Evolutionary conservation across 352 stramenopile species (phyloP), one percentile per base, ranked within the genome.

Genomic region (Aphanomyces cochlioides): DNA sequence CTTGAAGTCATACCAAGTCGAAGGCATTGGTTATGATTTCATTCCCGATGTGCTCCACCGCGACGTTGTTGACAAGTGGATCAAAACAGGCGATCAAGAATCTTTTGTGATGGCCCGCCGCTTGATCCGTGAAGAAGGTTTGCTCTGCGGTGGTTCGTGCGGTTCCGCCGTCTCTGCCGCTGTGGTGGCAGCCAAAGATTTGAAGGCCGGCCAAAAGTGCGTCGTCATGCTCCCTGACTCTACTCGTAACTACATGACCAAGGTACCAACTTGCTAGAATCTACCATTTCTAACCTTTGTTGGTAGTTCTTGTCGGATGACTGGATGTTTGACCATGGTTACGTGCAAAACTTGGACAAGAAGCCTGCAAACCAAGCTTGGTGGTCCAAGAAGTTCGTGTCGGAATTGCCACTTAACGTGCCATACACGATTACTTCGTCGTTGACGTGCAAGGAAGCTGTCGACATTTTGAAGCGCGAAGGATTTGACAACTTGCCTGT

Each of bases 241-340:
- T 59, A 96, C 97, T 38, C 84, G 95, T 50, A 99, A 99, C 82
- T 99, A 99, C 90, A 98, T 98, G 95, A 98, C 90, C 77, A 99
- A 99, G 58, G 58, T 66, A 53, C 58, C 21, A 66, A 66, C 7
- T 66, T 28, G 28, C 28, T 2, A 28, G 28, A 28, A 28, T 28
- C 28, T 28, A 28, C 28, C 28, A 28, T 28, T 28, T 28, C 50
- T 21, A 38, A 19, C n/a, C 1, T 19, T 4, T 50, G 1, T 8
- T 66, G 0, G 17, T 66, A 66, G 84, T 97, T 97, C 69, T 74
- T 99, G 36, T 96, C 82, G 60, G 93, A 99, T 79, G 89, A 98
- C 78, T 98, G 96, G 95, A 95, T 95, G 87, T 92, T 90, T 76
- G 81, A 92, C 67, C 76, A 93, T 75, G 81, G 80, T 45, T 95